Evolutionary conservation across 78 protist genomes (phyloP), one percentile per base, ranked within the genome.

Genomic region (Polysphondylium violaceum): DNA sequence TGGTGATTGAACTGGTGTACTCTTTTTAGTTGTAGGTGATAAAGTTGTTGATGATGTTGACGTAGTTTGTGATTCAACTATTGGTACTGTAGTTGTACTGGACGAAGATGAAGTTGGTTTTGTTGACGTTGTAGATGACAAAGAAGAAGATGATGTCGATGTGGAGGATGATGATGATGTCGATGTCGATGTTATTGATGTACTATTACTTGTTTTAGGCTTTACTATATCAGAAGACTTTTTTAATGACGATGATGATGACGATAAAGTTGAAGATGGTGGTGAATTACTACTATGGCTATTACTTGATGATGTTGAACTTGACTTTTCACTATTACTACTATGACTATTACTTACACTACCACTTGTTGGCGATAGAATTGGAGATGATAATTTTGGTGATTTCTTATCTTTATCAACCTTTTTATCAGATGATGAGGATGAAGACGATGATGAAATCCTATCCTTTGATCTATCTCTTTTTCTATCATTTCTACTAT

Each of bases 281-380:
- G 38, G 14, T 69, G 76, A 27, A 44, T 23, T 33, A 6, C 44
- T 14, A 33, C n/a, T 33, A 33, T 61, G n/a, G 27, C 61, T 38
- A 65, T 51, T 65, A 65, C 73, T 65, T 65, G 73, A 65, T 65
- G 73, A 65, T 38, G 40, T 3, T 65, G 33, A 38, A 65, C 12
- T 38, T 65, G 55, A 38, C 6, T 65, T 51, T 38, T 65, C 40
- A 33, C 53, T 35, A 43, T 29, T 43, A 69, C 44, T 51, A 9
- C 64, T 50, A 72, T 72, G 38, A 1, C 63, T 50, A 51, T 50
- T 44, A 21, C 47, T 69, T 2, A 12, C 27, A n/a, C 76, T 41
- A 33, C 33, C 63, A 7, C 63, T 72, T 14, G 43, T n/a, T 21
- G 55, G 33, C 7, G 44, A 35, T 23, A 44, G 73, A 65, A n/a